These are phyloP conservation scores for Schizochytrium sp. DNA, from an alignment of 108 stramenopile genomes.

Conservation along the genomic window DNA sequence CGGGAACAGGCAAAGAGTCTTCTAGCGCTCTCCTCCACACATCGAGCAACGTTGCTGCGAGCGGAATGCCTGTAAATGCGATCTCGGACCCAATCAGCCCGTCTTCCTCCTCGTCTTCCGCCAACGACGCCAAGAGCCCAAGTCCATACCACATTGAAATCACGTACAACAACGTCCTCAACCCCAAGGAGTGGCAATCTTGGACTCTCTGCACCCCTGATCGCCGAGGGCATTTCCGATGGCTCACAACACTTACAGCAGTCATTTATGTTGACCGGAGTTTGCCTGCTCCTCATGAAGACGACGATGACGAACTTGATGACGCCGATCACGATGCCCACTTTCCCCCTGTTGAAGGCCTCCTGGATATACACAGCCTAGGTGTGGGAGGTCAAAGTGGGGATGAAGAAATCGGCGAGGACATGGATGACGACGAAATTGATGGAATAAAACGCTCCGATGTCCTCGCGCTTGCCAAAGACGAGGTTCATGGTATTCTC, in stretches of 20 bases:
- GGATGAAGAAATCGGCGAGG: too few relatives aligned
- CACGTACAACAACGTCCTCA: background rate
- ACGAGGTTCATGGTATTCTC: too few relatives aligned
- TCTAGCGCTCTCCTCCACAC: too few relatives aligned
- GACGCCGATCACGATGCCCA: background rate
- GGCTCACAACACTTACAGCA: background rate
- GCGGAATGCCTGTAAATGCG: background rate
- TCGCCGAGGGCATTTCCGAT: background rate
- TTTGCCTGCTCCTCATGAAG: background rate
- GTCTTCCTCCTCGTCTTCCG: background rate
- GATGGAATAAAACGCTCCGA: too few relatives aligned
- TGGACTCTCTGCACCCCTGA: background rate
- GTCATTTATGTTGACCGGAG: background rate
- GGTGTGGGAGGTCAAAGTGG: too few relatives aligned
- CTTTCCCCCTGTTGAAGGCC: too few relatives aligned
- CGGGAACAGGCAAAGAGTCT: too few relatives aligned
- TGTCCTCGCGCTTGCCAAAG: too few relatives aligned
- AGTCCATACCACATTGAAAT: background rate
- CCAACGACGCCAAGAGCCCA: background rate
- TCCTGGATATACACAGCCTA: too few relatives aligned
- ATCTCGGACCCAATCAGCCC: background rate
- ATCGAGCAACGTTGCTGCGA: background rate
- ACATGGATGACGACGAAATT: too few relatives aligned
- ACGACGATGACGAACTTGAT: background rate
- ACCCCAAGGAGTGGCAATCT: slow-evolving; percentile 13